A percentile compares a stretch with the other conserved stretches of the same genome.
Evolutionary conservation across 495 filamentous ascomycete genomes (phyloP).

Genomic region (Neurospora sp.): DNA sequence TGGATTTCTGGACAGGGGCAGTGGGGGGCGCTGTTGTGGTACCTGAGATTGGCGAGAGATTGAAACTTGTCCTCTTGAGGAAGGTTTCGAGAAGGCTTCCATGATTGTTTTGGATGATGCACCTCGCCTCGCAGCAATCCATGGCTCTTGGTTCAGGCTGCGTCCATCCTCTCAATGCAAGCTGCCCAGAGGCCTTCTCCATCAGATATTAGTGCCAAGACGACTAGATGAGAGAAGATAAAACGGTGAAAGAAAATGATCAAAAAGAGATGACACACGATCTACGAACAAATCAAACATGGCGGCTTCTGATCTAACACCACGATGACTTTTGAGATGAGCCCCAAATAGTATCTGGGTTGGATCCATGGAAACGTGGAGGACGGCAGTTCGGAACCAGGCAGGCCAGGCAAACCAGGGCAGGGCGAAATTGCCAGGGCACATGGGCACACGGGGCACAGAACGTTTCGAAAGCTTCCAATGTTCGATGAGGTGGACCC

Average conservation of each 20-base stretch:
- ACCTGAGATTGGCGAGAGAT: background rate
- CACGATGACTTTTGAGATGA: background rate
- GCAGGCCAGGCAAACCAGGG: background rate
- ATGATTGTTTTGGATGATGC: background rate
- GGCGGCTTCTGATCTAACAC: background rate
- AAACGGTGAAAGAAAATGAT: background rate
- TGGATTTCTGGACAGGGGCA: background rate
- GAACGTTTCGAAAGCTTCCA: background rate
- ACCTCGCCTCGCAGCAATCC: background rate
- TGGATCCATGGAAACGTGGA: background rate
- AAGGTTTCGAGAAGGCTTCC: background rate
- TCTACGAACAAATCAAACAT: background rate
- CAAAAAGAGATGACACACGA: background rate
- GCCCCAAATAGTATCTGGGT: background rate
- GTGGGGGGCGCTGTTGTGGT: background rate
- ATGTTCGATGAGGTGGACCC: background rate
- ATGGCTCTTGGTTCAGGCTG: background rate
- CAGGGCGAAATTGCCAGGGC: background rate
- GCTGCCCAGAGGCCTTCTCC: background rate
- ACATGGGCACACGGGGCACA: background rate
- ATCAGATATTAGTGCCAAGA: background rate
- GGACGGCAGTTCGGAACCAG: background rate
- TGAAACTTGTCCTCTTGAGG: background rate
- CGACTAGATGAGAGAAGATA: background rate
- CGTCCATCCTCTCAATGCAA: background rate